A percentile compares a stretch with the other conserved stretches of the same genome.
These are phyloP conservation scores for Coemansia sp. DNA, from an alignment of 192 early-diverging fungal species.

Conservation along the genomic window DNA sequence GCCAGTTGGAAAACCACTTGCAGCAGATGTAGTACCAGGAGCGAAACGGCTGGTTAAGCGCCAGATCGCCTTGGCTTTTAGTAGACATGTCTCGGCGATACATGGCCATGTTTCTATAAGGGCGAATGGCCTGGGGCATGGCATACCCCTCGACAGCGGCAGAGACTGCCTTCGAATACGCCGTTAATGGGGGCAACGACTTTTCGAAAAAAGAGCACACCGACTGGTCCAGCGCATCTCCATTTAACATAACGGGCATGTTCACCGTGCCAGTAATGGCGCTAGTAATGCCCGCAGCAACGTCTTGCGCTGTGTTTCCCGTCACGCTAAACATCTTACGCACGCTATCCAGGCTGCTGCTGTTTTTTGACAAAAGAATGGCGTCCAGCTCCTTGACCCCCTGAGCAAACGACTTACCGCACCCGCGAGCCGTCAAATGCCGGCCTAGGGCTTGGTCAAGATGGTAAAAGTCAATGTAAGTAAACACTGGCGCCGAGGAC, in stretches of 20 bases:
- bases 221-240: constrained; percentile 8
- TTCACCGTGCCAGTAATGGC: constrained; percentile 29
- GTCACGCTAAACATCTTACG: constrained; percentile 5
- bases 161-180: constrained; percentile 16
- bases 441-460: constrained; percentile 52
- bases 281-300: constrained; percentile 12
- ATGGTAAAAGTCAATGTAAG: constrained; percentile 58
- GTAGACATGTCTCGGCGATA: neutral
- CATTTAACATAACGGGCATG: constrained; percentile 6
- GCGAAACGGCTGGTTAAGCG: constrained; percentile 16
- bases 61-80: neutral
- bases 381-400: constrained; percentile 47
- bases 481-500: constrained; percentile 66
- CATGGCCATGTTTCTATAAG: neutral
- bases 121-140: constrained; percentile 27
- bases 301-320: constrained; percentile 13
- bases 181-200: constrained; percentile 10
- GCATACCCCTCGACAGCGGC: neutral
- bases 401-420: constrained; percentile 23
- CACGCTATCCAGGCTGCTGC: constrained; percentile 4
- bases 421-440: constrained; percentile 32
- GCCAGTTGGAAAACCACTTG: constrained; percentile 62
- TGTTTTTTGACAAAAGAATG: constrained; percentile 24
- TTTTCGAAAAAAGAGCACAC: constrained; percentile 34
- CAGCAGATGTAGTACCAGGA: constrained; percentile 60